Evolutionary conservation across 139 green algal genomes (phyloP), one percentile per base, ranked within the genome.

Genomic region (Coelastrella sp.): DNA sequence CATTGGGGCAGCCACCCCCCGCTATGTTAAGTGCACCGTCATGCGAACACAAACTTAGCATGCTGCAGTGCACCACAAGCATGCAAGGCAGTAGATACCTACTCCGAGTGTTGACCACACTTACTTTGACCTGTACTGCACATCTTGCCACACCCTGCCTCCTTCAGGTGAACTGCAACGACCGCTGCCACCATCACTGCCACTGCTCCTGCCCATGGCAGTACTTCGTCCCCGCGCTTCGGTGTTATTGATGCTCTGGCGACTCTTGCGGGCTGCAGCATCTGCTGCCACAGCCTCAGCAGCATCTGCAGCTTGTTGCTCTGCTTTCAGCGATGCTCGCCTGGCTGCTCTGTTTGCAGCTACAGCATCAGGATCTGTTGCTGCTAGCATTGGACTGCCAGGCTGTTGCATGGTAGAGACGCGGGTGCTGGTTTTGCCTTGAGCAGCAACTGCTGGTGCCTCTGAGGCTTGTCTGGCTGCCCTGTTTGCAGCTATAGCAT

Each of bases 401-500:
- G 19, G 13, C 11, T 83, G 77, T 57, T 47, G 32, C 23, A 3
- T 65, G 13, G 11, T 83, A 47, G 32, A 47, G 32, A 47, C 32
- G 32, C 77, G 7, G 57, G 32, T 73, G 19, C 79, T 71, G 57
- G 16, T 4, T 66, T 7, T 57, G 57, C 56, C 19, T 66, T 5
- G 32, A n/a, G 59, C 79, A 56, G 80, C 80, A 74, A 22, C 60
- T 86, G 60, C 80, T 60, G 80, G 22, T 80, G 74, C 74, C 23
- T 57, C 22, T 59, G 74, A 80, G 0, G 10, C 80, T 22, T 59
- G 61, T 8, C 74, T 64, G 4, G 57, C 17, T 3, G 80, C 80
- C n/a, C 80, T 86, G 80, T 74, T 74, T 8, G 80, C 80, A 32
- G 58, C 80, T 17, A 86, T 19, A 23, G 80, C 59, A n/a, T 68